phyloP scores from a whole-genome alignment of 2,329 filamentous ascomycete species.

The Xylaria polymorpha region DNA sequence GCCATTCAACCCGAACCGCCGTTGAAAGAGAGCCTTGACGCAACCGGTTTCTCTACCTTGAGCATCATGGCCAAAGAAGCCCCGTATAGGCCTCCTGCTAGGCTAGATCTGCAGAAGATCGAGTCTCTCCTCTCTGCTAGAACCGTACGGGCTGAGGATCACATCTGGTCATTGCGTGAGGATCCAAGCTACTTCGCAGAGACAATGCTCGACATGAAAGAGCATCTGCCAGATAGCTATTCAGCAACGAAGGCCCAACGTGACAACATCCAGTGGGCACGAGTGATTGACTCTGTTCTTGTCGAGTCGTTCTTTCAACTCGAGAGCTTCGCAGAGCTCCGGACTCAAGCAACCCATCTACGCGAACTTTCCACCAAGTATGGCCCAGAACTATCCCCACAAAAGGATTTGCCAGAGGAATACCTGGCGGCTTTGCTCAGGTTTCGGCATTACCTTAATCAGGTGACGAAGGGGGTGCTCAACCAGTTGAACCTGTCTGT shows the following conservation, averaged over 20 bases:
- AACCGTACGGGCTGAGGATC: conserved; percentile 60
- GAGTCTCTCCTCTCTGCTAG: conserved; percentile 58
- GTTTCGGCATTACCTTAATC: conserved; percentile 54
- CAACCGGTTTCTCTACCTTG: conserved; percentile 53
- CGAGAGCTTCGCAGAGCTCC: conserved; percentile 55
- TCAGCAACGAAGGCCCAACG: conserved; percentile 36
- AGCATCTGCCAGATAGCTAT: conserved; percentile 58
- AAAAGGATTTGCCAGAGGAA: conserved; percentile 53
- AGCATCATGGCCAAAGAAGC: conserved; percentile 59
- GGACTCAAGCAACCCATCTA: conserved; percentile 47
- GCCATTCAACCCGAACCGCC: conserved; percentile 55
- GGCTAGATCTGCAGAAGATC: conserved; percentile 59
- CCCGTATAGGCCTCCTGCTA: conserved; percentile 62
- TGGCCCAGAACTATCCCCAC: conserved; percentile 47
- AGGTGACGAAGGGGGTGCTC: conserved; percentile 50
- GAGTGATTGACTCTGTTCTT: conserved; percentile 52
- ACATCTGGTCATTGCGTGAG: conserved; percentile 66
- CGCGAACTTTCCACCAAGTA: conserved; percentile 51
- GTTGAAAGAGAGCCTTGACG: conserved; percentile 47
- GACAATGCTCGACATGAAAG: conserved; percentile 54
- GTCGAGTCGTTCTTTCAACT: conserved; percentile 51
- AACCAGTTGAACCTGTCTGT: conserved; percentile 44
- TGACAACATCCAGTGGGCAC: conserved; percentile 53
- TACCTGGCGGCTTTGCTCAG: conserved; percentile 55
- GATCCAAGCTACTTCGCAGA: conserved; percentile 67